These are phyloP conservation scores for Tillandsia fasciculata DNA, from an alignment of 176 grass and related monocot genomes.

Conservation along the genomic window DNA sequence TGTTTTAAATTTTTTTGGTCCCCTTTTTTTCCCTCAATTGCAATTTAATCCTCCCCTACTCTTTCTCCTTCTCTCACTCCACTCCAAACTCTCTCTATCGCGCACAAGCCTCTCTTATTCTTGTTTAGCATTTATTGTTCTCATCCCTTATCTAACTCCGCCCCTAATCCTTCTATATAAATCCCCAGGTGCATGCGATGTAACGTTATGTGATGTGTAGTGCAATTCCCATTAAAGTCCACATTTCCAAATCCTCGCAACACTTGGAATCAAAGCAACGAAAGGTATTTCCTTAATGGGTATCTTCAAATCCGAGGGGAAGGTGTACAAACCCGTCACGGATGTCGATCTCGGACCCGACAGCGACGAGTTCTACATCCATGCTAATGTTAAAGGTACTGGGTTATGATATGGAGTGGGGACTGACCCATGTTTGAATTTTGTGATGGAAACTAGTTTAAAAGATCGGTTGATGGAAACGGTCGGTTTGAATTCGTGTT, in stretches of 20 bases:
- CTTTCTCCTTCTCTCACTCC: constrained; percentile 2
- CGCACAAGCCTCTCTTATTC: not conserved
- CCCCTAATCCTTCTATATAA: constrained; percentile 39
- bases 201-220: no score
- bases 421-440: not conserved
- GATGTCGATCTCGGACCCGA: constrained; percentile 53
- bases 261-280: constrained; percentile 11
- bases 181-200: constrained; percentile 1
- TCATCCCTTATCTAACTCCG: not conserved
- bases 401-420: not conserved
- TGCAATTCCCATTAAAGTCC: not conserved
- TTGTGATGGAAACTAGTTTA: not conserved
- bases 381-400: constrained; percentile 66
- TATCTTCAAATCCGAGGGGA: constrained; percentile 33
- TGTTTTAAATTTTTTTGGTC: not conserved
- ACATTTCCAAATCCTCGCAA: constrained; percentile 4
- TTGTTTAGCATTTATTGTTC: not conserved
- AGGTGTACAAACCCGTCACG: constrained; percentile 56
- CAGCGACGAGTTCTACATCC: constrained; percentile 68
- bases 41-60: constrained; percentile 17
- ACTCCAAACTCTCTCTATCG: not conserved
- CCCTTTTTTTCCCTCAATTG: not conserved
- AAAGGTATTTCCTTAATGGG: constrained; percentile 31
- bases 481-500: not conserved
- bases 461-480: not conserved